phyloP scores from a whole-genome alignment of 495 filamentous ascomycete species.

The Amniculicola lignicola region DNA sequence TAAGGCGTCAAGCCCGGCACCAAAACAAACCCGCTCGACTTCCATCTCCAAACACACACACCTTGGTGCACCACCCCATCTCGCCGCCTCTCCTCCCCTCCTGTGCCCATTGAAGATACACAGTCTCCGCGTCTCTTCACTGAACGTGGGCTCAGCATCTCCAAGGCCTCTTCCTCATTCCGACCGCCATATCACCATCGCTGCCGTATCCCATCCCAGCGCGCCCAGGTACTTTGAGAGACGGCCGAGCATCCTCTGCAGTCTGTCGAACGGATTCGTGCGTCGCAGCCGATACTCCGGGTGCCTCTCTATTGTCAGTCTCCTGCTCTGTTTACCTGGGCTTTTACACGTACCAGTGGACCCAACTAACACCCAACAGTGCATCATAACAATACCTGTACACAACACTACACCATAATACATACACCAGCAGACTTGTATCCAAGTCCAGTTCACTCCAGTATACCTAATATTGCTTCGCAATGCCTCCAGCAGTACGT shows the following conservation, averaged over 20 bases:
- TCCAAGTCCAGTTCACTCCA: constrained; percentile 20
- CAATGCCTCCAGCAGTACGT: constrained; percentile 35
- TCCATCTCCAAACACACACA: constrained; percentile 25
- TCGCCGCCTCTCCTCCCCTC: constrained; percentile 1
- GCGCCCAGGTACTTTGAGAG: constrained; percentile 27
- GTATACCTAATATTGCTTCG: constrained; percentile 28
- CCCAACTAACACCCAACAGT: constrained; percentile 24
- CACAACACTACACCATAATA: constrained; percentile 17
- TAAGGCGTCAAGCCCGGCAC: constrained; percentile 2
- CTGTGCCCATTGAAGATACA: constrained; percentile 27
- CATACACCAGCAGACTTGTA: constrained; percentile 6
- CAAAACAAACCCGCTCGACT: constrained; percentile 26
- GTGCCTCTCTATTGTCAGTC: constrained; percentile 18
- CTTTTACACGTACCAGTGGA: constrained; percentile 1
- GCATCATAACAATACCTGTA: constrained; percentile 32
- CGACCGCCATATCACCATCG: constrained; percentile 29
- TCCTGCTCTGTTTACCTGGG: neutral
- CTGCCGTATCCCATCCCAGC: constrained; percentile 24
- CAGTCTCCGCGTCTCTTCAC: constrained; percentile 14
- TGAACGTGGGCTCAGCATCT: constrained; percentile 9
- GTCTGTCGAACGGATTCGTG: constrained; percentile 34
- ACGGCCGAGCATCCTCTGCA: no score
- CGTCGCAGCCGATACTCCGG: constrained; percentile 18
- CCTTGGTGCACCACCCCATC: constrained; percentile 17
- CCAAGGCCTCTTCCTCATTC: constrained; percentile 5